phyloP scores from a whole-genome alignment of 441 rosid genomes.

The Pelargonium fulgidum region DNA sequence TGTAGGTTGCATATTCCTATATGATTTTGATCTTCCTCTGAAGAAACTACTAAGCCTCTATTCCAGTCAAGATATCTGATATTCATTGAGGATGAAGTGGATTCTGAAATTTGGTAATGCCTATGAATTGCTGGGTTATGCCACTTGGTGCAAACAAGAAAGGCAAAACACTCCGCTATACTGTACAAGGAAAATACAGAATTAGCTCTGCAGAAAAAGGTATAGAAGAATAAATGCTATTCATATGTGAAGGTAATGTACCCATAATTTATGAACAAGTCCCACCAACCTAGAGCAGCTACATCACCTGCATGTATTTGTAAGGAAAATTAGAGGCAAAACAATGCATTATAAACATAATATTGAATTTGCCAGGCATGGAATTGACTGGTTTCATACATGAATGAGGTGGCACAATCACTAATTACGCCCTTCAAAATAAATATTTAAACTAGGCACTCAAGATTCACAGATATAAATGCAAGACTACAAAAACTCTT shows the following conservation, averaged over 20 bases:
- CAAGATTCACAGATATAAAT: background rate
- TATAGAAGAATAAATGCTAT: conserved; percentile 1
- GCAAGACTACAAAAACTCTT: background rate
- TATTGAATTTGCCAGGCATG: background rate
- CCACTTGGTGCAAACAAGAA: conserved; percentile 67
- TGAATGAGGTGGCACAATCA: background rate
- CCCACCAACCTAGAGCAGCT: conserved; percentile 69
- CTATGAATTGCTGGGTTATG: conserved; percentile 61
- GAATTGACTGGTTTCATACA: background rate
- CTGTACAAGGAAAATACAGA: conserved; percentile 29
- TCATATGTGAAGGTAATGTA: conserved; percentile 17
- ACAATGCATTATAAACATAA: background rate
- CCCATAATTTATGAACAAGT: conserved; percentile 62
- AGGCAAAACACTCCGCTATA: conserved; percentile 66
- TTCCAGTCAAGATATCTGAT: conserved; percentile 52
- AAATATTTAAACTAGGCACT: background rate
- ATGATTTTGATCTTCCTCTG: conserved; percentile 43
- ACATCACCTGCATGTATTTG: conserved; percentile 46
- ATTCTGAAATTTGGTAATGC: conserved; percentile 36
- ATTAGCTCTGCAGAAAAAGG: conserved; percentile 12
- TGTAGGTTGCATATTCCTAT: conserved; percentile 48
- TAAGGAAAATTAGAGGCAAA: conserved; percentile 10
- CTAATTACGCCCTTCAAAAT: background rate
- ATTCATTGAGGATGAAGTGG: conserved; percentile 41
- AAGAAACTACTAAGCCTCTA: conserved; percentile 44